Conservation (phyloP, 129 eudicot genomes). For the carrot (Daucus carota) region DNA sequence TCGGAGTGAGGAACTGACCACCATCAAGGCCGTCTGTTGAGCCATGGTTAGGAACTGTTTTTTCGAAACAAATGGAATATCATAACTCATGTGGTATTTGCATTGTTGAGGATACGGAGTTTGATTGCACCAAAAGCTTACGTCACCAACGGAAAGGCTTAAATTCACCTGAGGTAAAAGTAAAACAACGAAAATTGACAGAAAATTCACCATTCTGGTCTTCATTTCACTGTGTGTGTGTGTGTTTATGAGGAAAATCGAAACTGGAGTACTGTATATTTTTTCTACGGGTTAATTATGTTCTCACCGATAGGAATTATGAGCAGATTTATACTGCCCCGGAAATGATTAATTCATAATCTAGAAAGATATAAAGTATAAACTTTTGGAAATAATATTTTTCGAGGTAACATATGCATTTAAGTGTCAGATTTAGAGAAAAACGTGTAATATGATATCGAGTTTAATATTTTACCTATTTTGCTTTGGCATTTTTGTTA, state of each 20-base stretch:
- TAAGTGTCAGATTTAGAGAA: too few relatives aligned
- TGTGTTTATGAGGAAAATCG: not conserved
- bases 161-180: not conserved
- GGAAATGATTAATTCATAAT: too few relatives aligned
- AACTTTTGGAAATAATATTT: too few relatives aligned
- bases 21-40: not conserved
- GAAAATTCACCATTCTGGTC: not conserved
- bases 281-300: too few relatives aligned
- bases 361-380: too few relatives aligned
- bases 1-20: not conserved
- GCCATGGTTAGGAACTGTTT: not conserved
- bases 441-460: too few relatives aligned
- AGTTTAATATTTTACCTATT: too few relatives aligned
- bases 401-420: too few relatives aligned
- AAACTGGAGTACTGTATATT: not conserved
- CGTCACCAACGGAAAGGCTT: not conserved
- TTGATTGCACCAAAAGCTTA: slow-evolving; percentile 3
- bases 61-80: not conserved
- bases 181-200: not conserved
- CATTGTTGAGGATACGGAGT: slow-evolving; percentile 1
- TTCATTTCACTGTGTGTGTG: not conserved
- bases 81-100: not conserved
- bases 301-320: too few relatives aligned
- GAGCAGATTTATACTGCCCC: too few relatives aligned
- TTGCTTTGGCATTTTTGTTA: too few relatives aligned